A percentile compares a stretch with the other conserved stretches of the same genome.
Evolutionary conservation across 768 basidiomycete genomes (phyloP).

Genomic region (Trametes villosa): DNA sequence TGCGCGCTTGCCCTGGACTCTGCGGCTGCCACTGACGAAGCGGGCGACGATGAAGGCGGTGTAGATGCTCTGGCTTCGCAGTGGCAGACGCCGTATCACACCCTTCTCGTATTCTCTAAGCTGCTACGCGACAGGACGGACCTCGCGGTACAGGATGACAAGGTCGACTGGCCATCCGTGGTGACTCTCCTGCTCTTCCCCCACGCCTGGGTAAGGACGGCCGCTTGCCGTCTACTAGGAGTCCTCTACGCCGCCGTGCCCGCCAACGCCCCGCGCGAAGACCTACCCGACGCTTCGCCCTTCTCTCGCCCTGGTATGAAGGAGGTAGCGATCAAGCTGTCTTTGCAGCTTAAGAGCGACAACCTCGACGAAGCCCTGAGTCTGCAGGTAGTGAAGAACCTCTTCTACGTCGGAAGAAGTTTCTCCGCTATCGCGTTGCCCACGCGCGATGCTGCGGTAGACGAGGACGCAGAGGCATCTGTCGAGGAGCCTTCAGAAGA

Average conservation of each 20-base stretch:
- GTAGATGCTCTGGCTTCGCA: constrained; percentile 40
- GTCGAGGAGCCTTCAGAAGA: constrained; percentile 34
- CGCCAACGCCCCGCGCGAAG: constrained; percentile 40
- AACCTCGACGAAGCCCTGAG: constrained; percentile 74
- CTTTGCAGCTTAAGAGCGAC: constrained; percentile 79
- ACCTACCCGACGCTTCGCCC: constrained; percentile 41
- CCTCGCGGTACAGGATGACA: constrained; percentile 46
- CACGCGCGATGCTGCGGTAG: constrained; percentile 20
- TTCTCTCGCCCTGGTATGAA: constrained; percentile 61
- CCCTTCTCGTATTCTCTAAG: constrained; percentile 68
- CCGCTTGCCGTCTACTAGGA: constrained; percentile 77
- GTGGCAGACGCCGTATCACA: constrained; percentile 87
- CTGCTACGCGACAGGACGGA: constrained; percentile 60
- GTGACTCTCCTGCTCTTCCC: constrained; percentile 78
- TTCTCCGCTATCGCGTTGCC: constrained; percentile 54
- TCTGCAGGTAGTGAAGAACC: constrained; percentile 88
- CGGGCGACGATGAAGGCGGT: constrained; percentile 48
- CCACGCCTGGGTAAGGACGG: constrained; percentile 92
- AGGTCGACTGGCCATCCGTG: constrained; percentile 66
- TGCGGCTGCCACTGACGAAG: constrained; percentile 28
- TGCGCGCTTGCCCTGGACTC: constrained; percentile 47
- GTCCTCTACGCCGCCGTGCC: constrained; percentile 62
- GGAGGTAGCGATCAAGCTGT: constrained; percentile 73
- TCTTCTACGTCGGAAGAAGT: constrained; percentile 91
- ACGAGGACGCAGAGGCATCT: constrained; percentile 34